Percentiles rank a stretch among this genome's conserved stretches.
phyloP scores from a whole-genome alignment of 805 yeast genomes.

The Barnettozyma siamensis region DNA sequence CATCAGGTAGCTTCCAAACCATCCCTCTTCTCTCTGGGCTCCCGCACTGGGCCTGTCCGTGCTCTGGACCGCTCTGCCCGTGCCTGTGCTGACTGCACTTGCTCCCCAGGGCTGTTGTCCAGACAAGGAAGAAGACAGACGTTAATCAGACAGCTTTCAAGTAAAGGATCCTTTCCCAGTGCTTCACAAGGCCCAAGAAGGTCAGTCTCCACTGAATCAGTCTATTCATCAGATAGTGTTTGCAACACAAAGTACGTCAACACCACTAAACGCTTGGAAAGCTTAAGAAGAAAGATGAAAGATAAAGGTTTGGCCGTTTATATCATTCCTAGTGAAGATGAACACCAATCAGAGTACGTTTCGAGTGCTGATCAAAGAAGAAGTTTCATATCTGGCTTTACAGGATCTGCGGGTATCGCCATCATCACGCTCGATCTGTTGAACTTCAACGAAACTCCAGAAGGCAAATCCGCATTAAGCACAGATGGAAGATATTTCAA shows the following conservation, averaged over 20 bases:
- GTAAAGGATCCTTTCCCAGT: constrained; percentile 18
- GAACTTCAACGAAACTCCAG: constrained; percentile 36
- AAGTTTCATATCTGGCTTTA: constrained; percentile 77
- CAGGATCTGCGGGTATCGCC: constrained; percentile 92
- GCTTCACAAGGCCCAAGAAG: constrained; percentile 15
- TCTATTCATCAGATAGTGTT: constrained; percentile 34
- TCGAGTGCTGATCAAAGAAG: constrained; percentile 77
- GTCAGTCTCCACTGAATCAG: constrained; percentile 27
- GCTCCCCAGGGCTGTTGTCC: constrained; percentile 76
- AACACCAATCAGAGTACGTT: constrained; percentile 89
- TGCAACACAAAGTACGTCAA: constrained; percentile 41
- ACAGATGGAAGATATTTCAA: constrained; percentile 95
- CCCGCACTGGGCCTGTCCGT: constrained; percentile 23
- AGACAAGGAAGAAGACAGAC: constrained; percentile 60
- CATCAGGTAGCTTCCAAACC: constrained; percentile 31
- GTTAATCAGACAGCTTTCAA: constrained; percentile 36
- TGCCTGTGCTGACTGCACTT: constrained; percentile 71
- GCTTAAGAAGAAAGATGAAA: constrained; percentile 61
- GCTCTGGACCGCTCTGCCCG: constrained; percentile 29
- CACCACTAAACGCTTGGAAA: constrained; percentile 53
- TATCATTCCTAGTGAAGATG: constrained; percentile 82
- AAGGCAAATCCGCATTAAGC: constrained; percentile 71
- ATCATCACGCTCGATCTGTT: constrained; percentile 54
- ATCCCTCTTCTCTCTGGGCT: constrained; percentile 37
- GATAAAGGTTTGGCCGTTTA: constrained; percentile 63